Evolutionary conservation across 169 alveolate genomes (phyloP).

Genomic region (Prorocentrum cordatum): DNA sequence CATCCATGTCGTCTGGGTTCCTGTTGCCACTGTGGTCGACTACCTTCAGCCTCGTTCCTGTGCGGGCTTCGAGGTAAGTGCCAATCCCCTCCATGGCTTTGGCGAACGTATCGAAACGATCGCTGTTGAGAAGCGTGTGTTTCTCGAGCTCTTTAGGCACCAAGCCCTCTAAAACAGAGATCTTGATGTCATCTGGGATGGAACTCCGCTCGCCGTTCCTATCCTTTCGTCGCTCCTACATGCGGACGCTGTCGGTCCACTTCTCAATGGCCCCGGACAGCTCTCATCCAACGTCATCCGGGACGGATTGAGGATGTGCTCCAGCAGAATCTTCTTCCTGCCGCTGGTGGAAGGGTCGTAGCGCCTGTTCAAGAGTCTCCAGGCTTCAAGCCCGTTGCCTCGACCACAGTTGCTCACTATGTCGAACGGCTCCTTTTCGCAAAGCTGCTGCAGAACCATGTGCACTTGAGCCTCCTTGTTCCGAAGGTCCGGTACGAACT

Average conservation of each 20-base stretch:
- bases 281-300: background rate
- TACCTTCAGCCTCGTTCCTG: background rate
- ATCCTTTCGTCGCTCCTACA: background rate
- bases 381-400: constrained; percentile 8
- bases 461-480: background rate
- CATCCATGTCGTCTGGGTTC: too few relatives aligned
- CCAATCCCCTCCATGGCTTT: background rate
- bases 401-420: background rate
- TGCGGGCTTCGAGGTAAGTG: background rate
- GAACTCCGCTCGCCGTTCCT: background rate
- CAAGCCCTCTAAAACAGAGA: background rate
- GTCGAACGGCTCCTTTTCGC: constrained; percentile 13
- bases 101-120: background rate
- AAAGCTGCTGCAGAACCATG: background rate
- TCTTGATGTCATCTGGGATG: background rate
- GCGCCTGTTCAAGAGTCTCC: background rate
- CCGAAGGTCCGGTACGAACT: background rate
- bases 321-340: background rate
- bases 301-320: background rate
- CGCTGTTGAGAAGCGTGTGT: background rate
- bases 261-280: background rate
- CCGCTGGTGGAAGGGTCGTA: constrained; percentile 6
- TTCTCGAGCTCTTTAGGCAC: background rate
- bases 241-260: background rate
- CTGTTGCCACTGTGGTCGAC: too few relatives aligned